A percentile compares a stretch with the other conserved stretches of the same genome.
Evolutionary conservation across 148 eudicot species (phyloP).

Genomic region (Amaranthus cruentus): DNA sequence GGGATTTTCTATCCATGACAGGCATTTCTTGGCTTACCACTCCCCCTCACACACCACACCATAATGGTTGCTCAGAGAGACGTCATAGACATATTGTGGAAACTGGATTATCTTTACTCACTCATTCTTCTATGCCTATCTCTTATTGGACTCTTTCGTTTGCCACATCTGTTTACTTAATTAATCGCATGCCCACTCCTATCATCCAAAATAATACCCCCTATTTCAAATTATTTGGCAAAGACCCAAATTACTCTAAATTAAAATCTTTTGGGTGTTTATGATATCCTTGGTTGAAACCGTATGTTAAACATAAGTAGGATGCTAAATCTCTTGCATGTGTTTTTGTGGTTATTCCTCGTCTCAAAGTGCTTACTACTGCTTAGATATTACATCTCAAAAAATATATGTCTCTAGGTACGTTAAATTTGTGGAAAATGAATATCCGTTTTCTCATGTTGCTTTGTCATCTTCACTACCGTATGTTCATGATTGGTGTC

Average conservation of each 20-base stretch:
- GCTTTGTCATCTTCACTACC: neutral
- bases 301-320: neutral
- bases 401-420: conserved; percentile 3
- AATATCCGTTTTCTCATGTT: neutral
- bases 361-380: neutral
- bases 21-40: neutral
- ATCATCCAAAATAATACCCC: too few relatives aligned
- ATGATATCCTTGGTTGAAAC: neutral
- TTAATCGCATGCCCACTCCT: too few relatives aligned
- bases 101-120: too few relatives aligned
- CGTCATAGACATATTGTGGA: neutral
- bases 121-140: too few relatives aligned
- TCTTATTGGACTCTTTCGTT: too few relatives aligned
- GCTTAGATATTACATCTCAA: neutral
- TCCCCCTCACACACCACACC: conserved; percentile 1
- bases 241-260: neutral
- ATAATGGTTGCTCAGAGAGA: neutral
- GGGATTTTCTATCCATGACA: neutral
- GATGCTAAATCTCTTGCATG: neutral
- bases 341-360: neutral
- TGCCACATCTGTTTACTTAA: too few relatives aligned
- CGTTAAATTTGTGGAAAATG: neutral
- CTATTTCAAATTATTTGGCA: neutral
- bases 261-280: too few relatives aligned
- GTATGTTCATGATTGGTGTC: neutral